Base-by-base conservation (phyloP, 345 rosid species). In the Alliaria petiolata region DNA sequence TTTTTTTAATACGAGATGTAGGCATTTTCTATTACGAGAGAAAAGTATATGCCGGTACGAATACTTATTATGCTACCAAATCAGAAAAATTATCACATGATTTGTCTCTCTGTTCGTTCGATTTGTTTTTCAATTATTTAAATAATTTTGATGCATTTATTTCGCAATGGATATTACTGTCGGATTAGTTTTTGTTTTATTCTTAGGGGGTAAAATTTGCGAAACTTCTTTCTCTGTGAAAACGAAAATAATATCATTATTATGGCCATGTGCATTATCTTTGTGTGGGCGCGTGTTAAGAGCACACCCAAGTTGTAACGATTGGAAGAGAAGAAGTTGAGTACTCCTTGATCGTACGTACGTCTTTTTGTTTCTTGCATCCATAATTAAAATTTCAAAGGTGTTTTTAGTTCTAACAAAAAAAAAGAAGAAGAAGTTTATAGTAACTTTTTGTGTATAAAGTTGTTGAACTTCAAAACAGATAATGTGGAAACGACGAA, bases 91-190 rank as follows among this genome's bases (percentile, higher is more conserved):
- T 31, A 75, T 52, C 62, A 67, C 28, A 75, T 75, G 57, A 26
- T 75, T 74, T 75, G 78, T 75, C 74, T 75, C 74, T 60, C 69
- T 61, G 67, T 43, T 67, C 55, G 30, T 42, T n/a, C 7, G 9
- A 49, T 42, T 66, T 51, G 40, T 6, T 66, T 58, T 20, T 66
- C 46, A 67, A 42, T 53, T 3, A 26, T 55, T 55, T 13, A 50
- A 64, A 44, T 33, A 20, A 25, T 26, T 25, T 15, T 42, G 31
- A n/a, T n/a, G n/a, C n/a, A n/a, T n/a, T n/a, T n/a, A n/a, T n/a
- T n/a, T n/a, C n/a, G n/a, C n/a, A n/a, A n/a, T n/a, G n/a, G n/a
- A n/a, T n/a, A n/a, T n/a, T n/a, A n/a, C n/a, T n/a, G 7, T 28
- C 31, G 31, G 0, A 28, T 5, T 3, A 28, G 31, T 28, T 28